Evolutionary conservation across 2,329 filamentous ascomycete genomes (phyloP).

Genomic region (Thyridium curvatum): DNA sequence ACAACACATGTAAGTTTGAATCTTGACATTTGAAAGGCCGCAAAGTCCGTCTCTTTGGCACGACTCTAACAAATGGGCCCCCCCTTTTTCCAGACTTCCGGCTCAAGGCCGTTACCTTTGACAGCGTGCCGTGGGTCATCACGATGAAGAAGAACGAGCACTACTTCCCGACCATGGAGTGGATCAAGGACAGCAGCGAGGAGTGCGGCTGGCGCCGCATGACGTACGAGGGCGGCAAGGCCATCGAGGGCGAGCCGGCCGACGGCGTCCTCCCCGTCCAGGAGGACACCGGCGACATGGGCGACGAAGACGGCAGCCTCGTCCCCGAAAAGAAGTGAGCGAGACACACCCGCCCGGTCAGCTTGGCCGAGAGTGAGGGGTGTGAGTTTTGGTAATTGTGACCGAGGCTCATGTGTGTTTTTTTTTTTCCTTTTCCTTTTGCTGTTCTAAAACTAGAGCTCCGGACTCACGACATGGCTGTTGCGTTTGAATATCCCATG

Average conservation of each 20-base stretch:
- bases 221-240: slow-evolving; percentile 52
- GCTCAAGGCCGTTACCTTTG: slow-evolving; percentile 94
- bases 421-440: too few species aligned
- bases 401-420: too few species aligned
- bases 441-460: too few species aligned
- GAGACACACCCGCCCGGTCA: too few species aligned
- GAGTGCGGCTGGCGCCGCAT: slow-evolving; percentile 57
- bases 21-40: too few species aligned
- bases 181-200: slow-evolving; percentile 56
- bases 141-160: slow-evolving; percentile 99
- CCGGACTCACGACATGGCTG: too few species aligned
- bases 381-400: too few species aligned
- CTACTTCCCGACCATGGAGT: slow-evolving; percentile 72
- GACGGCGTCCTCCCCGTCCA: slow-evolving; percentile 38
- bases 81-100: slow-evolving; percentile 77
- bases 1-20: slow-evolving; percentile 74
- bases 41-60: too few species aligned
- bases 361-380: not conserved
- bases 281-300: slow-evolving; percentile 36
- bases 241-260: slow-evolving; percentile 46
- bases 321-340: not conserved
- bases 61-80: too few species aligned
- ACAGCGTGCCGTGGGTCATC: slow-evolving; percentile 98
- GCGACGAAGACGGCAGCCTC: slow-evolving; percentile 17
- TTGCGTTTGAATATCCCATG: too few species aligned